Conservation (phyloP, 768 basidiomycete species). For the Collybia mongolica region DNA sequence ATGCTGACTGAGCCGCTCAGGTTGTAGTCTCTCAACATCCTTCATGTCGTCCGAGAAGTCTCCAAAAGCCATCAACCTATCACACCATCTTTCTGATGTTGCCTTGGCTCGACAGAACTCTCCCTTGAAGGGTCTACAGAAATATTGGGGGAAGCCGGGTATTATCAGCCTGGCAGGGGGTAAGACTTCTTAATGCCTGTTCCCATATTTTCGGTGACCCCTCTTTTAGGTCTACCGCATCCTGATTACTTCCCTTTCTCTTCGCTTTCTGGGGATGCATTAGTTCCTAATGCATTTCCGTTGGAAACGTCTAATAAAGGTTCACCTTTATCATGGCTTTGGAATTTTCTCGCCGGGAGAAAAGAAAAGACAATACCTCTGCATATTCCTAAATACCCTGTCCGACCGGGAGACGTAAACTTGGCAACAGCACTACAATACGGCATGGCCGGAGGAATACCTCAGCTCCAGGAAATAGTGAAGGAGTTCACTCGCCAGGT, state of each 20-base stretch:
- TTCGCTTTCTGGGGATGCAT: constrained; percentile 52
- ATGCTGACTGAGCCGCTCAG: too few relatives aligned
- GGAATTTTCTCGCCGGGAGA: constrained; percentile 44
- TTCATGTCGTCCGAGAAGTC: constrained; percentile 25
- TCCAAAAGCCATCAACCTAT: constrained; percentile 59
- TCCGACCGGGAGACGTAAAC: constrained; percentile 45
- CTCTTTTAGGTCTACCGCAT: constrained; percentile 50
- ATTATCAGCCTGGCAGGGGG: constrained; percentile 71
- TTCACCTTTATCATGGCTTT: constrained; percentile 56
- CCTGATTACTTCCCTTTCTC: constrained; percentile 74
- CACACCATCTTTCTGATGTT: constrained; percentile 10
- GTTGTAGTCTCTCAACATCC: too few relatives aligned
- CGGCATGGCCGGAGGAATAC: constrained; percentile 47
- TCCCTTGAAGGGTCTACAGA: constrained; percentile 67
- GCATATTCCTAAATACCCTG: constrained; percentile 61
- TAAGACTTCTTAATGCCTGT: constrained; percentile 20
- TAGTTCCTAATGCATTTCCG: constrained; percentile 50
- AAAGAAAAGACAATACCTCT: constrained; percentile 47
- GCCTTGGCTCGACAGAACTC: constrained; percentile 3
- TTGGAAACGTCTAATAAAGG: constrained; percentile 22
- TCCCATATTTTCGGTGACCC: not conserved
- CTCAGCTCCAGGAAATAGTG: constrained; percentile 55
- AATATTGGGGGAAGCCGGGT: constrained; percentile 54
- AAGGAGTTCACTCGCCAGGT: constrained; percentile 53
- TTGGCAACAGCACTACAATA: constrained; percentile 74